Evolutionary conservation across 495 filamentous ascomycete species (phyloP).

Genomic region (Penicillium roqueforti): DNA sequence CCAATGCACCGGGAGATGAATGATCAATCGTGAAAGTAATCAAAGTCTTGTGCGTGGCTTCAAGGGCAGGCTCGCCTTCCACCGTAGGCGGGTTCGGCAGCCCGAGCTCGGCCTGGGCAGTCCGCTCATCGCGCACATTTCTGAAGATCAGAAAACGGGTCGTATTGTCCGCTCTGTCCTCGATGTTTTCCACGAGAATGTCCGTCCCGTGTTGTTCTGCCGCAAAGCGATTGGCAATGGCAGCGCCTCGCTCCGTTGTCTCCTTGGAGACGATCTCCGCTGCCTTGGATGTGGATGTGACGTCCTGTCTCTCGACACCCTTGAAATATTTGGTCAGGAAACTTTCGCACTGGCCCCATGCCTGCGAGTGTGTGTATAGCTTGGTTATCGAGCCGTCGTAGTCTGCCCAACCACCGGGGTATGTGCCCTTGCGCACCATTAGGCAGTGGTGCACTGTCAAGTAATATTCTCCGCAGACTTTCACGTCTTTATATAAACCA

Average conservation of each 20-base stretch:
- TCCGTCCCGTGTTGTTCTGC: constrained; percentile 62
- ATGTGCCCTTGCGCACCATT: constrained; percentile 49
- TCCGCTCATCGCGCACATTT: constrained; percentile 35
- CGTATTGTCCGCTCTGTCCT: constrained; percentile 79
- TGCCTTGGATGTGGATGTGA: constrained; percentile 78
- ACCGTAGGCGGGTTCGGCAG: constrained; percentile 8
- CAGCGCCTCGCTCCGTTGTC: constrained; percentile 55
- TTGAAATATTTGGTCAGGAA: constrained; percentile 66
- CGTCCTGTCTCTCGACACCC: constrained; percentile 72
- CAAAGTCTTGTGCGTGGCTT: constrained; percentile 59
- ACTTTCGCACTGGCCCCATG: constrained; percentile 84
- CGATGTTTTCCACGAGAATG: constrained; percentile 67
- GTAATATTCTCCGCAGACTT: constrained; percentile 77
- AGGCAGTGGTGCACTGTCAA: constrained; percentile 83
- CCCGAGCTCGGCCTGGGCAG: constrained; percentile 20
- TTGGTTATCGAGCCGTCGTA: constrained; percentile 38
- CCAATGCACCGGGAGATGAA: constrained; percentile 70
- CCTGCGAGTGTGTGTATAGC: constrained; percentile 90
- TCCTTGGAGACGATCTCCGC: constrained; percentile 70
- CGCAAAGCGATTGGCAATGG: constrained; percentile 71
- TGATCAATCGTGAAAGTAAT: constrained; percentile 81
- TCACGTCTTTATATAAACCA: constrained; percentile 55
- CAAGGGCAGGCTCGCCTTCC: constrained; percentile 10
- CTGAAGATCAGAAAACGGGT: constrained; percentile 82
- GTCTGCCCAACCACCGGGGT: constrained; percentile 18